Conservation (phyloP, 208 protist genomes). For the Naegleria fowleri region DNA sequence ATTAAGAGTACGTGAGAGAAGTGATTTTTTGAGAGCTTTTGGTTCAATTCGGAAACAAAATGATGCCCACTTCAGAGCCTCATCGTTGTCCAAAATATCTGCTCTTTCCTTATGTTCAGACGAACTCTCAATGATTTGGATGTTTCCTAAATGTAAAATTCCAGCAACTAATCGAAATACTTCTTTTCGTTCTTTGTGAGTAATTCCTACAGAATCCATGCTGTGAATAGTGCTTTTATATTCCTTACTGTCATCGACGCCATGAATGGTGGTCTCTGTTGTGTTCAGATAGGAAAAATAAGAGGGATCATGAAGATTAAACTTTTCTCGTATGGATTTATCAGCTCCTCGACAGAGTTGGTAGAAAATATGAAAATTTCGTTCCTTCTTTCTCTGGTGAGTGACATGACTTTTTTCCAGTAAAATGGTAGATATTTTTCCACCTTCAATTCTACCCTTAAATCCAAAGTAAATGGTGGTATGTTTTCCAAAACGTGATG, state of each 20-base stretch:
- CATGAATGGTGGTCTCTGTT: neutral
- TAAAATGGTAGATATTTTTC: slow-evolving; percentile 40
- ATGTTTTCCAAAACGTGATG: slow-evolving; percentile 47
- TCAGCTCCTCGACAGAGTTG: slow-evolving; percentile 41
- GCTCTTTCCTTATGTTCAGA: slow-evolving; percentile 43
- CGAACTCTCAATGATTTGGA: slow-evolving; percentile 33
- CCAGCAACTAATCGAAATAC: slow-evolving; percentile 57
- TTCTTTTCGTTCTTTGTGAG: slow-evolving; percentile 45
- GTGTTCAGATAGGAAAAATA: neutral
- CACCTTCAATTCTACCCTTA: slow-evolving; percentile 44
- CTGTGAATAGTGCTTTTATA: slow-evolving; percentile 37
- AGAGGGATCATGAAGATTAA: neutral
- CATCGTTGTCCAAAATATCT: neutral
- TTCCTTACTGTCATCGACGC: slow-evolving; percentile 46
- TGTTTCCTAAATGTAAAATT: slow-evolving; percentile 45
- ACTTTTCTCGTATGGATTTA: neutral
- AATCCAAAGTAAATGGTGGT: slow-evolving; percentile 43
- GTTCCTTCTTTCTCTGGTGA: neutral
- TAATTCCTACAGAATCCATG: slow-evolving; percentile 47
- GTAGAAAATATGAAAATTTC: slow-evolving; percentile 23
- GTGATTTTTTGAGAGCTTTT: slow-evolving; percentile 35
- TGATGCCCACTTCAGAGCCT: neutral
- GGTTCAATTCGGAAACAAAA: slow-evolving; percentile 50
- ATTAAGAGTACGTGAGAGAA: slow-evolving; percentile 29
- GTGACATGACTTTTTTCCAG: slow-evolving; percentile 51